These are phyloP conservation scores for Atractiella rhizophila DNA, from an alignment of 768 basidiomycete genomes.

Conservation along the genomic window DNA sequence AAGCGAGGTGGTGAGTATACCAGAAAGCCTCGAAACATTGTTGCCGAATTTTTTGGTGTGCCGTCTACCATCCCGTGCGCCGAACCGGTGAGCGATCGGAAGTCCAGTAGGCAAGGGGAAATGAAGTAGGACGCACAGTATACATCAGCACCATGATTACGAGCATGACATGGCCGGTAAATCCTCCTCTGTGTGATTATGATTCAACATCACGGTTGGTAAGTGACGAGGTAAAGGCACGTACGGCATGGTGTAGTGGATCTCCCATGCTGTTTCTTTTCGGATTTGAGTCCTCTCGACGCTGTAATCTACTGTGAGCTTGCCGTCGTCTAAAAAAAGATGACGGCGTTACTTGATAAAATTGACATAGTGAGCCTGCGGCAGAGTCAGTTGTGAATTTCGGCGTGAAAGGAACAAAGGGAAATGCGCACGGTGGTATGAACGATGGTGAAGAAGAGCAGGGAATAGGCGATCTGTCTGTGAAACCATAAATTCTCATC, in stretches of 20 bases:
- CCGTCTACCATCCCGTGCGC: constrained; percentile 29
- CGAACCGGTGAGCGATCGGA: neutral
- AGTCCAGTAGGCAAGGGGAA: neutral
- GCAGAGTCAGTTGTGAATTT: constrained; percentile 7
- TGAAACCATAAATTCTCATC: constrained; percentile 67
- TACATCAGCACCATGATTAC: constrained; percentile 67
- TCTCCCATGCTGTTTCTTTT: constrained; percentile 44
- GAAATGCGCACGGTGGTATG: constrained; percentile 58
- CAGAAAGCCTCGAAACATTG: constrained; percentile 91
- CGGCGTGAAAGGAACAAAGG: neutral
- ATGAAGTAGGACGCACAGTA: neutral
- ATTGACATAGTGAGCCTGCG: constrained; percentile 34
- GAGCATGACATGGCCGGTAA: constrained; percentile 87
- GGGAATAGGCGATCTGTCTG: constrained; percentile 73
- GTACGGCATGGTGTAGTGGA: constrained; percentile 42
- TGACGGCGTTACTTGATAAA: too few relatives aligned
- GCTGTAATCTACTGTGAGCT: too few relatives aligned
- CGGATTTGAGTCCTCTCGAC: constrained; percentile 64
- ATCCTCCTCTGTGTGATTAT: constrained; percentile 46
- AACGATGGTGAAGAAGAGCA: constrained; percentile 78
- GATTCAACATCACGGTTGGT: too few relatives aligned
- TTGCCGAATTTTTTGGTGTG: constrained; percentile 55
- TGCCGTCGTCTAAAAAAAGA: too few relatives aligned
- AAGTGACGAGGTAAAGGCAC: constrained; percentile 1
- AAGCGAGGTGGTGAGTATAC: constrained; percentile 85